Evolutionary conservation across 1,284 basidiomycete species (phyloP).

Genomic region (Naganishia sp.): DNA sequence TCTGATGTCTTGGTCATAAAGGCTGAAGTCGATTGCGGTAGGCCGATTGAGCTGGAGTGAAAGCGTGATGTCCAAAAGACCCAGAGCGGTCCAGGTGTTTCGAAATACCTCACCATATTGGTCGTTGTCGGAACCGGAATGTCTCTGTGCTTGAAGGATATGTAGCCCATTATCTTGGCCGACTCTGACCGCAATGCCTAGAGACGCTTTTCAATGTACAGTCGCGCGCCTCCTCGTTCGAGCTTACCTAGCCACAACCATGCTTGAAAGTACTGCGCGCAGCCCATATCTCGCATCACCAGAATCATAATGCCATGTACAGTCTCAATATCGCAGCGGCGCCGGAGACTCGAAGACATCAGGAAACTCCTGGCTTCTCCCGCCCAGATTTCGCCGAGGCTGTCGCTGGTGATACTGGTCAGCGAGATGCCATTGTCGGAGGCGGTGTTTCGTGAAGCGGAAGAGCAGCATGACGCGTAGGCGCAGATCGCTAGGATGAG

Average conservation of each 20-base stretch:
- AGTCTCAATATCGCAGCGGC: slow-evolving; percentile 27
- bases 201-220: neutral
- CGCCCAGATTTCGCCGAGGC: slow-evolving; percentile 30
- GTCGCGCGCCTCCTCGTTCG: neutral
- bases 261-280: slow-evolving; percentile 30
- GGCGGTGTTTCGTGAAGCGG: neutral
- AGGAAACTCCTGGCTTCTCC: slow-evolving; percentile 29
- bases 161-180: slow-evolving; percentile 29
- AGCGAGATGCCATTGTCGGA: slow-evolving; percentile 18
- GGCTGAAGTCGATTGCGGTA: slow-evolving; percentile 22
- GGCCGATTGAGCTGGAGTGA: slow-evolving; percentile 30
- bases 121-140: neutral
- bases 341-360: slow-evolving; percentile 24
- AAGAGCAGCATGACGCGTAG: slow-evolving; percentile 30
- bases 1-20: neutral
- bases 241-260: slow-evolving; percentile 31
- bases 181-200: slow-evolving; percentile 28
- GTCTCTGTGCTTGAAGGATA: neutral
- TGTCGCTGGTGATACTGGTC: slow-evolving; percentile 21
- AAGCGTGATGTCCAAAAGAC: slow-evolving; percentile 24
- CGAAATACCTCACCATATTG: neutral
- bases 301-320: slow-evolving; percentile 28
- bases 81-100: slow-evolving; percentile 23
- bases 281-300: slow-evolving; percentile 29
- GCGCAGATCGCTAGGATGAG: slow-evolving; percentile 30